Evolutionary conservation across 192 early-diverging fungal species (phyloP).

Genomic region (Glomus cerebriforme): DNA sequence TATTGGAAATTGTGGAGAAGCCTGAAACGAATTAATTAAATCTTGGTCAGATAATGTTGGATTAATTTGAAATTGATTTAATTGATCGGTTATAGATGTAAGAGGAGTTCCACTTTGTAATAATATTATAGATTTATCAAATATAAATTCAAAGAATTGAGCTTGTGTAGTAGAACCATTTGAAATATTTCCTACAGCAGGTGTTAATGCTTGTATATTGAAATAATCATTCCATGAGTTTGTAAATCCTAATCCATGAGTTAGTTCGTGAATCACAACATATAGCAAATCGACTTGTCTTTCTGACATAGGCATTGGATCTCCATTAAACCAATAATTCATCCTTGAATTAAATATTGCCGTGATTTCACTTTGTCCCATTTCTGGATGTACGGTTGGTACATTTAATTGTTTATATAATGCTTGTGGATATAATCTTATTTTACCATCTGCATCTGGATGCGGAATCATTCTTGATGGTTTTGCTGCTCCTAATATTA

Average conservation of each 20-base stretch:
- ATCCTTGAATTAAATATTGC: slow-evolving; percentile 40
- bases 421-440: slow-evolving; percentile 47
- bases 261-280: background rate
- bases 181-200: background rate
- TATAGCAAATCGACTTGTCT: background rate
- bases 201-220: background rate
- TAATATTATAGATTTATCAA: background rate
- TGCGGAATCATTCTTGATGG: slow-evolving; percentile 41
- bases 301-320: background rate
- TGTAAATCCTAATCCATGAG: background rate
- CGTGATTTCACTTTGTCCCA: slow-evolving; percentile 40
- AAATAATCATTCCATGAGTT: background rate
- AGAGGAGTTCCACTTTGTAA: background rate
- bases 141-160: background rate
- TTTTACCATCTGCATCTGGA: slow-evolving; percentile 37
- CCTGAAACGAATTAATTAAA: background rate
- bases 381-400: slow-evolving; percentile 29
- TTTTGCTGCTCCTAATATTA: slow-evolving; percentile 35
- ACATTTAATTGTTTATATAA: slow-evolving; percentile 41
- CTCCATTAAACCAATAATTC: slow-evolving; percentile 28
- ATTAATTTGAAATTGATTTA: background rate
- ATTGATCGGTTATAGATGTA: background rate
- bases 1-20: background rate
- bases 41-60: background rate
- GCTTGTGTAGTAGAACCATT: too few species aligned